Percentiles rank a stretch among this genome's conserved stretches.
Conservation (phyloP, 2,329 filamentous ascomycete species). For the Phialophora tarda region DNA sequence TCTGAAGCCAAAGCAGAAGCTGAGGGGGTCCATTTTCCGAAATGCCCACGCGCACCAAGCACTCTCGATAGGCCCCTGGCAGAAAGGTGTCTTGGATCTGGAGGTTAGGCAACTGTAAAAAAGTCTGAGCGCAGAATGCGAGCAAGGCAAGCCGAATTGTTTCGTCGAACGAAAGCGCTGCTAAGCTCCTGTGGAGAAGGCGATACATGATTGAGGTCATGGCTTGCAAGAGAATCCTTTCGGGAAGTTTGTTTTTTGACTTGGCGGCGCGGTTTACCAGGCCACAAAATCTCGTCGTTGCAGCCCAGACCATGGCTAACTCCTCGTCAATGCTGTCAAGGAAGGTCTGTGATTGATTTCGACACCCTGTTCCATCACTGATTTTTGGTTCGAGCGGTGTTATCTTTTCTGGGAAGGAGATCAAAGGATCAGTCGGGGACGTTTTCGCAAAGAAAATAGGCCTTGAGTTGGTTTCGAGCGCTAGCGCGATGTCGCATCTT, state of each 20-base stretch:
- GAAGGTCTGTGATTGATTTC: not conserved
- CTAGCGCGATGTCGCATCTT: constrained; percentile 42
- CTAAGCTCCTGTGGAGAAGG: constrained; percentile 46
- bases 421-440: constrained; percentile 13
- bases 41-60: constrained; percentile 22
- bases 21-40: constrained; percentile 6
- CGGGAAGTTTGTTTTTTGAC: constrained; percentile 36
- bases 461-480: constrained; percentile 36
- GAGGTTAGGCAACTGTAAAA: constrained; percentile 48
- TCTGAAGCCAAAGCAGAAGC: constrained; percentile 37
- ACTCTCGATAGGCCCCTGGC: constrained; percentile 29
- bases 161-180: constrained; percentile 43
- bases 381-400: not conserved
- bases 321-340: constrained; percentile 32
- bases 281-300: constrained; percentile 30
- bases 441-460: constrained; percentile 40
- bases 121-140: constrained; percentile 47
- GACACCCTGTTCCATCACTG: not conserved
- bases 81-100: constrained; percentile 36
- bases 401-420: constrained; percentile 2
- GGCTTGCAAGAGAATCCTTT: constrained; percentile 40
- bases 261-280: constrained; percentile 41
- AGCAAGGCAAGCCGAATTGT: constrained; percentile 51
- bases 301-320: constrained; percentile 39
- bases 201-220: constrained; percentile 53